Evolutionary conservation across 2,329 filamentous ascomycete genomes (phyloP).

Genomic region (Talaromyces sp.): DNA sequence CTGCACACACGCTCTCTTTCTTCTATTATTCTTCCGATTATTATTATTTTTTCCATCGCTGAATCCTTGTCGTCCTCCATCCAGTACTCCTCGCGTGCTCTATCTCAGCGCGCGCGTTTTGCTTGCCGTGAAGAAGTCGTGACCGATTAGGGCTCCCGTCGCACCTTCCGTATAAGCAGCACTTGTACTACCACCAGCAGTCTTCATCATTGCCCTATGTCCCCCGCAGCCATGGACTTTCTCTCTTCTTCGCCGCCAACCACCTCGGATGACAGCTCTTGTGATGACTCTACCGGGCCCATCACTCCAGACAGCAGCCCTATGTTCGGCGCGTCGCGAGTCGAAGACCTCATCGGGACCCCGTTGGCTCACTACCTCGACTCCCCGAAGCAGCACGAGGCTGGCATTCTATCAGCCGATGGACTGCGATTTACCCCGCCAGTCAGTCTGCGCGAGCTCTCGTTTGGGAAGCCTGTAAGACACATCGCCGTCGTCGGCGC

Average conservation of each 20-base stretch:
- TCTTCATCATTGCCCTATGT: neutral
- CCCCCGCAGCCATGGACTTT: constrained; percentile 15
- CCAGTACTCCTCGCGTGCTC: neutral
- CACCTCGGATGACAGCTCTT: constrained; percentile 17
- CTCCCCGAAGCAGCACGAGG: constrained; percentile 4
- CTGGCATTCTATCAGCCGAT: neutral
- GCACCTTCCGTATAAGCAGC: neutral
- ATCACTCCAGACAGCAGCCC: constrained; percentile 24
- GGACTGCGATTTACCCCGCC: constrained; percentile 1
- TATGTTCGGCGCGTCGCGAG: constrained; percentile 19
- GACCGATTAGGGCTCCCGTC: neutral
- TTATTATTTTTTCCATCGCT: neutral
- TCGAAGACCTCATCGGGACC: constrained; percentile 16
- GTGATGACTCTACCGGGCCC: constrained; percentile 19
- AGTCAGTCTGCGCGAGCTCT: constrained; percentile 2
- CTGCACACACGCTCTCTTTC: neutral
- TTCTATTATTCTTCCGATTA: neutral
- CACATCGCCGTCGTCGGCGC: constrained; percentile 68
- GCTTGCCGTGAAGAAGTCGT: neutral
- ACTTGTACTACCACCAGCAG: neutral
- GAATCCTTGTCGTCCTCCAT: neutral
- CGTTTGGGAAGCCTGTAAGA: constrained; percentile 16
- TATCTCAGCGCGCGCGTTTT: neutral
- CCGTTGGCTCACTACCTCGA: constrained; percentile 14
- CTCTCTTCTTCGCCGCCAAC: constrained; percentile 15